phyloP scores from a whole-genome alignment of 75 land plant species.

The Isoetes taiwanensis region DNA sequence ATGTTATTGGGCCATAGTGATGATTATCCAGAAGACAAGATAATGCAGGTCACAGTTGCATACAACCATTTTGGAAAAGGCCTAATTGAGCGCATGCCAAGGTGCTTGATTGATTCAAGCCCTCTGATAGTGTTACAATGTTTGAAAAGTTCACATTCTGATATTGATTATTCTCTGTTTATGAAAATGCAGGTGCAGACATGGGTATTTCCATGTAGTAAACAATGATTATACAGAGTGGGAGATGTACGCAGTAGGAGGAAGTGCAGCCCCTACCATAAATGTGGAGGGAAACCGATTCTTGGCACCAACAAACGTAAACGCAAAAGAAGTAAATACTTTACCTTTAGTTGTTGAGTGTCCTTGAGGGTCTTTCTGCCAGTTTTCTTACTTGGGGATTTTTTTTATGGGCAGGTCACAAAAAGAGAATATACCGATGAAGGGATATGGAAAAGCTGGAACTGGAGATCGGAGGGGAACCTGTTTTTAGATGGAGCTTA shows the following conservation, averaged over 20 bases:
- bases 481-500: too few species aligned
- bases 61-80: slow-evolving; percentile 46
- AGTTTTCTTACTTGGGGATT: too few species aligned
- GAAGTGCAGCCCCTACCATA: slow-evolving; percentile 49
- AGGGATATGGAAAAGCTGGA: too few species aligned
- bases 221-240: slow-evolving; percentile 48
- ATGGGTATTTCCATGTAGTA: slow-evolving; percentile 64
- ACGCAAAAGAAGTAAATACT: slow-evolving; percentile 54
- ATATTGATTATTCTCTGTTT: too few species aligned
- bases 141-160: too few species aligned
- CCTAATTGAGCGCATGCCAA: slow-evolving; percentile 48
- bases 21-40: slow-evolving; percentile 8
- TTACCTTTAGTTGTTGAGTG: too few species aligned
- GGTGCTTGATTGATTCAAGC: too few species aligned
- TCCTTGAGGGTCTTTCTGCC: too few species aligned
- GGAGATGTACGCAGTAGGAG: slow-evolving; percentile 50
- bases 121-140: too few species aligned
- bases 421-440: too few species aligned
- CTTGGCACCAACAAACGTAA: slow-evolving; percentile 29
- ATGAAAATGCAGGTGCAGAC: slow-evolving; percentile 48
- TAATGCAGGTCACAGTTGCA: slow-evolving; percentile 44
- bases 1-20: slow-evolving; percentile 48
- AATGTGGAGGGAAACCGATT: slow-evolving; percentile 39
- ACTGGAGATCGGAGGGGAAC: too few species aligned
- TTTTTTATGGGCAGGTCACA: too few species aligned